A percentile compares a stretch with the other conserved stretches of the same genome.
phyloP scores from a whole-genome alignment of 2,329 filamentous ascomycete genomes.

The Fusarium secorum region DNA sequence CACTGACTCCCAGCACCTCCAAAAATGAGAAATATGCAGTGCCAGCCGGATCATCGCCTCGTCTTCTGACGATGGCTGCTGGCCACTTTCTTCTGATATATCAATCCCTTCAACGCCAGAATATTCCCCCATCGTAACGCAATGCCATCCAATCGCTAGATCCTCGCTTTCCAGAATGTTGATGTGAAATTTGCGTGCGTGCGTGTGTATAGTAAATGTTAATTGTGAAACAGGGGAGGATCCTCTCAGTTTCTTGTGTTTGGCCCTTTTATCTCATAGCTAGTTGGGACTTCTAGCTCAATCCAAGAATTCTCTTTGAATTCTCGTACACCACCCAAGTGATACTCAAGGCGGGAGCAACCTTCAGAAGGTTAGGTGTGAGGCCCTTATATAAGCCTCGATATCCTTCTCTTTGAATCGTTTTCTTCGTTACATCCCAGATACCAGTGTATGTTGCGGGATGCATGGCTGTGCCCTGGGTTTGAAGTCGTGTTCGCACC shows the following conservation, averaged over 20 bases:
- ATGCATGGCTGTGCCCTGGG: conserved; percentile 92
- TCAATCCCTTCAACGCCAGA: conserved; percentile 38
- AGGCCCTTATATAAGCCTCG: conserved; percentile 93
- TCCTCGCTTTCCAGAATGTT: conserved; percentile 40
- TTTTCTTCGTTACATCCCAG: conserved; percentile 85
- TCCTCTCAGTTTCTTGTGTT: conserved; percentile 2
- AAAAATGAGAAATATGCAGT: conserved; percentile 29
- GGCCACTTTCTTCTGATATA: conserved; percentile 28
- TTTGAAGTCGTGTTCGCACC: conserved; percentile 88
- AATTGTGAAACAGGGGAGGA: background rate
- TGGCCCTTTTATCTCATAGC: background rate
- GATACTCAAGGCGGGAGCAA: conserved; percentile 94
- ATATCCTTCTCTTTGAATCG: conserved; percentile 81
- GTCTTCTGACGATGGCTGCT: conserved; percentile 1
- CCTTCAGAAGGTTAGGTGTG: conserved; percentile 94
- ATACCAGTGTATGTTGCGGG: conserved; percentile 90
- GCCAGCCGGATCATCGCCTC: conserved; percentile 5
- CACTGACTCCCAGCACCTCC: conserved; percentile 34
- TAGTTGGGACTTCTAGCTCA: conserved; percentile 48
- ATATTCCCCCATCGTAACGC: conserved; percentile 32
- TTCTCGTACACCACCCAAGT: conserved; percentile 95
- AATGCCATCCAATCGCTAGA: conserved; percentile 42
- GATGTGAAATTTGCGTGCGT: conserved; percentile 29
- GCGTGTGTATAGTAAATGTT: conserved; percentile 25
- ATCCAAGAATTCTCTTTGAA: conserved; percentile 74